Conservation (phyloP, 768 basidiomycete species). For the Pleurotus cornucopiae region DNA sequence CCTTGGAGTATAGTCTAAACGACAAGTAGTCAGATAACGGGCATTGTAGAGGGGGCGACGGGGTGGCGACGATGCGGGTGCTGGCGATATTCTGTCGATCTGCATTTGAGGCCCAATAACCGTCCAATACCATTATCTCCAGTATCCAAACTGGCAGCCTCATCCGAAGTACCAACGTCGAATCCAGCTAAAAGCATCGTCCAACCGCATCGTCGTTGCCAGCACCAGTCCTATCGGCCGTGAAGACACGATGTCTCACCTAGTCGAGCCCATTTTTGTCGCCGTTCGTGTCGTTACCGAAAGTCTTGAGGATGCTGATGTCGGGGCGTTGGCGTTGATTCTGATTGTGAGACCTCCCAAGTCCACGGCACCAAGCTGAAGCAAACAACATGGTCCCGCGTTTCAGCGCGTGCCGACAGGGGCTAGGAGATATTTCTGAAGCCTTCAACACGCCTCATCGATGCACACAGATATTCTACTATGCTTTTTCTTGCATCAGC, state of each 20-base stretch:
- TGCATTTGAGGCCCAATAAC: slow-evolving; percentile 9
- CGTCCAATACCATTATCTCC: slow-evolving; percentile 1
- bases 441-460: too few species aligned
- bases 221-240: slow-evolving; percentile 11
- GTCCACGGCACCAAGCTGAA: background rate
- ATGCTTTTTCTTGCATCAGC: too few species aligned
- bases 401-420: background rate
- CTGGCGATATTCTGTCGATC: slow-evolving; percentile 2
- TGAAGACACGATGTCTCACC: slow-evolving; percentile 44
- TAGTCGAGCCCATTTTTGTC: slow-evolving; percentile 75
- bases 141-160: slow-evolving; percentile 2
- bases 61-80: too few species aligned
- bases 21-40: slow-evolving; percentile 5
- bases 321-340: background rate
- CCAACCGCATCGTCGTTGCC: slow-evolving; percentile 9
- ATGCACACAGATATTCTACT: too few species aligned
- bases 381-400: slow-evolving; percentile 1
- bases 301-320: slow-evolving; percentile 31
- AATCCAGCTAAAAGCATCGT: slow-evolving; percentile 41
- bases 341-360: background rate
- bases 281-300: slow-evolving; percentile 23
- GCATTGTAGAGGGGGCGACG: too few species aligned
- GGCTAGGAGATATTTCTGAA: too few species aligned
- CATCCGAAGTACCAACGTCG: slow-evolving; percentile 23
- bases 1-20: slow-evolving; percentile 88